Conservation (phyloP, 345 rosid species). For the Turnera subulata region DNA sequence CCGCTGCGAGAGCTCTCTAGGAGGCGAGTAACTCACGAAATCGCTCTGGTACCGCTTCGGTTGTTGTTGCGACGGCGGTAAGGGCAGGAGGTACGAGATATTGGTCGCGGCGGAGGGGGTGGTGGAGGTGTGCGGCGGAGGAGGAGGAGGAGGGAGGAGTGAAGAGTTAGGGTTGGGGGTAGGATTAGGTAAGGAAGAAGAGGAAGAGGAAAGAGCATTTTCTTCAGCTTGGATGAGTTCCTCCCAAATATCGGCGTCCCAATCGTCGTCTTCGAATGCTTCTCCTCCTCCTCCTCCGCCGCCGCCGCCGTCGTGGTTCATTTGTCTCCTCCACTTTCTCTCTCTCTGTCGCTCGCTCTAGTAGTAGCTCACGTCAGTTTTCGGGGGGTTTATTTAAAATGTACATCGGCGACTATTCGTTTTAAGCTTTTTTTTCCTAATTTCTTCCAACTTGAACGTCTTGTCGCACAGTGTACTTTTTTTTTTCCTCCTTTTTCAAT, state of each 20-base stretch:
- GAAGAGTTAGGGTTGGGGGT: background rate
- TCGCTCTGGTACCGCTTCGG: conserved; percentile 7
- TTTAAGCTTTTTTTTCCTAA: too few relatives aligned
- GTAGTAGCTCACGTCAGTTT: too few relatives aligned
- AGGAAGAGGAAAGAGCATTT: conserved; percentile 26
- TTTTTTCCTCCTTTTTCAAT: too few relatives aligned
- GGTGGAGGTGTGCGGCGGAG: background rate
- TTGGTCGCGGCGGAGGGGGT: conserved; percentile 5
- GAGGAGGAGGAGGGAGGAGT: conserved; percentile 21
- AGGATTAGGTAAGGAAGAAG: background rate
- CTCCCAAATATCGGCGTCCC: conserved; percentile 56
- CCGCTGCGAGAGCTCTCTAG: conserved; percentile 69
- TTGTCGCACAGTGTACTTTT: too few relatives aligned
- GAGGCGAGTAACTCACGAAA: conserved; percentile 59
- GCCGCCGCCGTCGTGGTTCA: conserved; percentile 12
- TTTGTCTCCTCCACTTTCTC: background rate
- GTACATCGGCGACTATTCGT: too few relatives aligned
- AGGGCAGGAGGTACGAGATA: conserved; percentile 5
- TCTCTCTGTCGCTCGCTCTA: too few relatives aligned
- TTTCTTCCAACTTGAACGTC: too few relatives aligned
- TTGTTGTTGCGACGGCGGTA: conserved; percentile 3
- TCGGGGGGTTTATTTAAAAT: too few relatives aligned
- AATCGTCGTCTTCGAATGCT: conserved; percentile 46
- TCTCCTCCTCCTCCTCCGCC: conserved; percentile 16
- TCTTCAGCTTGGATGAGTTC: conserved; percentile 41